A percentile compares a stretch with the other conserved stretches of the same genome.
Evolutionary conservation across 495 filamentous ascomycete species (phyloP).

Genomic region (Penicillium robsamsonii): DNA sequence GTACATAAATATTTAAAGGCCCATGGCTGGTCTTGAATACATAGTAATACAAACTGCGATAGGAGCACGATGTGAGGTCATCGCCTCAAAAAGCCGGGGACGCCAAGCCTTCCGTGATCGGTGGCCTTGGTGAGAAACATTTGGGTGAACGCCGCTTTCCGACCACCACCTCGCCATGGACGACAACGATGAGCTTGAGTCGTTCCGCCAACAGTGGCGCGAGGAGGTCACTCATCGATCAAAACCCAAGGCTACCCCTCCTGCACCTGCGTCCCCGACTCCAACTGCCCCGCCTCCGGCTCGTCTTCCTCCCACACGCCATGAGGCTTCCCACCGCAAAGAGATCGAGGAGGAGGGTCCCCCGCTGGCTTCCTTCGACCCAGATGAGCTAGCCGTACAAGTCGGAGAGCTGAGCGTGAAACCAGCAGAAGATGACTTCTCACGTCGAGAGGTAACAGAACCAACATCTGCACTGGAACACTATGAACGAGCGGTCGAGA

Average conservation of each 20-base stretch:
- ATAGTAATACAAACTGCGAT: background rate
- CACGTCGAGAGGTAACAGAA: slow-evolving; percentile 39
- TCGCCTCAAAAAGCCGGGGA: background rate
- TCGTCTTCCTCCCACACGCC: slow-evolving; percentile 35
- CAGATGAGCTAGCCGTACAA: slow-evolving; percentile 42
- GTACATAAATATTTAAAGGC: background rate
- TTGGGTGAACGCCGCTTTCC: background rate
- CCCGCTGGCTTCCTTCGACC: slow-evolving; percentile 36
- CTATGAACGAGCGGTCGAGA: slow-evolving; percentile 89
- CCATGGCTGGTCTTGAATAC: background rate
- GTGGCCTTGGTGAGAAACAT: background rate
- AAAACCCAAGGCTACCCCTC: slow-evolving; percentile 23
- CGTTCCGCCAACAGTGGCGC: slow-evolving; percentile 78
- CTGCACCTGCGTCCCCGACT: slow-evolving; percentile 21
- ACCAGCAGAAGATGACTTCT: slow-evolving; percentile 33
- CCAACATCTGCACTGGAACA: slow-evolving; percentile 83
- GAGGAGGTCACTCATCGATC: slow-evolving; percentile 69
- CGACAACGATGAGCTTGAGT: slow-evolving; percentile 71
- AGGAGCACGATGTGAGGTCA: background rate
- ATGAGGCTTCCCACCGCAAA: slow-evolving; percentile 36
- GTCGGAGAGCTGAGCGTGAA: slow-evolving; percentile 35
- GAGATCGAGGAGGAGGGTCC: slow-evolving; percentile 43
- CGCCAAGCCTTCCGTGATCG: background rate
- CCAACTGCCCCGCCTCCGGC: slow-evolving; percentile 25
- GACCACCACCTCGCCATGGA: slow-evolving; percentile 44